Evolutionary conservation across 257 asterid species (phyloP), one percentile per base, ranked within the genome.

Genomic region (Echites panduratus): DNA sequence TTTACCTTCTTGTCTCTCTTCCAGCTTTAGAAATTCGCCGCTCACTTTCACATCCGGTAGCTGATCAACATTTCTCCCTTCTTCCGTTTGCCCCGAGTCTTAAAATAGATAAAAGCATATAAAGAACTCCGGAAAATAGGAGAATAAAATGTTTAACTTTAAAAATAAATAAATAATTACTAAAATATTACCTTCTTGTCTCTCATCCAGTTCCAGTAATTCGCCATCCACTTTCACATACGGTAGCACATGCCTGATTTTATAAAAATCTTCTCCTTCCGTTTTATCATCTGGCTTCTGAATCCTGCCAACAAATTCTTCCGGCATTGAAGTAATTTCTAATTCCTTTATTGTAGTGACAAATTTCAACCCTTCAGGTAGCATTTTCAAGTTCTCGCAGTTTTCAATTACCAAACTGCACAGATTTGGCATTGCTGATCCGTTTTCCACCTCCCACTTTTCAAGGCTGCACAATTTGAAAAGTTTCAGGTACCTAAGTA

Each of bases 371-470:
- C 45, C 69, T 9, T 35, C 5, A 2, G 80, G 83, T 16, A 78
- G 61, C 67, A 3, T n/a, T 68, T 13, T 22, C 63, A 76, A 44
- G 3, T 29, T 13, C 4, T n/a, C 8, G 41, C 80, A 81, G 0
- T 69, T 35, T 4, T 72, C 58, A 19, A 81, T 65, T 41, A 9
- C 26, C 32, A 84, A 65, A 73, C 22, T 49, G 2, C 49, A 66
- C 11, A 84, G 83, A 32, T 13, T 10, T 2, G 81, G 80, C 88
- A 84, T 53, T 40, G 80, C 77, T 3, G 38, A 32, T 29, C 6
- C 49, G 0, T 4, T 0, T 7, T 75, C 77, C 17, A 77, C 75
- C 35, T 2, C 49, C 76, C 81, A 47, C 2, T 20, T 22, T 68
- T 72, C 35, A 41, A 81, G 44, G n/a, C 8, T 43, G 61, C 16